Percentiles rank a stretch among this genome's conserved stretches.
These are phyloP conservation scores for Clonostachys rhizophaga DNA, from an alignment of 2,329 filamentous ascomycete species.

Conservation along the genomic window DNA sequence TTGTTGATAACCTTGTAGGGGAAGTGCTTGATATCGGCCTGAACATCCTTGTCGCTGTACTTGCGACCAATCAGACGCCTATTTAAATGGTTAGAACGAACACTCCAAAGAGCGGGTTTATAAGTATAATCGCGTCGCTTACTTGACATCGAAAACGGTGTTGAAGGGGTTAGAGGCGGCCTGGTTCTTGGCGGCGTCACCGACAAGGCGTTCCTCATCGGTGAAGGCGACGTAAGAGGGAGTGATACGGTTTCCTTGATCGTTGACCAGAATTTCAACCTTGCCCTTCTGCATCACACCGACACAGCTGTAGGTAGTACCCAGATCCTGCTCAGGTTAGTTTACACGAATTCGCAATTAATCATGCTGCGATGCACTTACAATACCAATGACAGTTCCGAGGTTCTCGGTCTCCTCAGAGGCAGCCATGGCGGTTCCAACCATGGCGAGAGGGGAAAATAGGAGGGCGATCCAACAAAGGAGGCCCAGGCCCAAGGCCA, in stretches of 20 bases:
- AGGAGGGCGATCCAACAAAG: constrained; percentile 89
- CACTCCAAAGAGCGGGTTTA: not conserved
- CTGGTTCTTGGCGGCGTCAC: constrained; percentile 97
- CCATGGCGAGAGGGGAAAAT: constrained; percentile 81
- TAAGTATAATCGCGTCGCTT: constrained; percentile 31
- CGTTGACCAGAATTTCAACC: constrained; percentile 93
- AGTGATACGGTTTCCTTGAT: constrained; percentile 95
- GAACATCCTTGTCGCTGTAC: constrained; percentile 78
- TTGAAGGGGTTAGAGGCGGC: constrained; percentile 72
- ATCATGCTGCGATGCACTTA: constrained; percentile 26
- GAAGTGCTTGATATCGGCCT: constrained; percentile 96
- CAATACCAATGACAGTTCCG: constrained; percentile 92
- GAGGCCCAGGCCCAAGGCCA: constrained; percentile 79
- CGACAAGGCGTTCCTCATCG: constrained; percentile 93
- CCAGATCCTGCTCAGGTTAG: constrained; percentile 56
- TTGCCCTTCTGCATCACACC: constrained; percentile 96
- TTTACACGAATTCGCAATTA: not conserved
- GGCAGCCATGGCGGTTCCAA: constrained; percentile 70
- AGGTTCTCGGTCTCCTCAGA: constrained; percentile 73
- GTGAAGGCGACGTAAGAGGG: constrained; percentile 95
- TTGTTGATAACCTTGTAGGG: constrained; percentile 91
- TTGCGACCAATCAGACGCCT: constrained; percentile 85
- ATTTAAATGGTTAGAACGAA: constrained; percentile 9
- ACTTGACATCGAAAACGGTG: constrained; percentile 83
- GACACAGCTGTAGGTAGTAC: constrained; percentile 85